Evolutionary conservation across 805 yeast genomes (phyloP).

Genomic region (Barnettozyma sp.): DNA sequence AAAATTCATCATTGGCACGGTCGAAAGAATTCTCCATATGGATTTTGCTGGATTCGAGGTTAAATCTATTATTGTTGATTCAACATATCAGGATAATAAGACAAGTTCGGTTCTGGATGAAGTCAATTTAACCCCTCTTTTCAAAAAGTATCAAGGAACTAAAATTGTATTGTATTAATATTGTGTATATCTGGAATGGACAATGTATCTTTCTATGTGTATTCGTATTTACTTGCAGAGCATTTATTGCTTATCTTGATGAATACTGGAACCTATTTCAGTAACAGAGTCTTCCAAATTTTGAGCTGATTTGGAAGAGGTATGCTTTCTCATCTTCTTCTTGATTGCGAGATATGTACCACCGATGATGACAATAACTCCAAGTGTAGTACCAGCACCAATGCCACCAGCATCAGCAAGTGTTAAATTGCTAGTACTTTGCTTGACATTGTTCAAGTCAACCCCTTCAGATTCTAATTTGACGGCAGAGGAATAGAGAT

Average conservation of each 20-base stretch:
- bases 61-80: conserved; percentile 24
- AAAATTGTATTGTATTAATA: conserved; percentile 22
- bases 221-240: too few species aligned
- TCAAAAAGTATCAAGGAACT: conserved; percentile 22
- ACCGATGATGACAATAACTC: conserved; percentile 32
- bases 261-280: conserved; percentile 1
- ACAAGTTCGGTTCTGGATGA: conserved; percentile 24
- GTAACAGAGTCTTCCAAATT: too few species aligned
- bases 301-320: too few species aligned
- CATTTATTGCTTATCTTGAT: neutral
- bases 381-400: conserved; percentile 42
- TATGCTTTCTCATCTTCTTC: too few species aligned
- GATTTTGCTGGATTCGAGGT: conserved; percentile 17
- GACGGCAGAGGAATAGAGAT: conserved; percentile 27
- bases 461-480: conserved; percentile 27
- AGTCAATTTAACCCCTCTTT: conserved; percentile 17
- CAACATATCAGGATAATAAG: conserved; percentile 24
- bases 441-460: conserved; percentile 20
- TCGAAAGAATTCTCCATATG: conserved; percentile 18
- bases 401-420: conserved; percentile 44
- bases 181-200: too few species aligned
- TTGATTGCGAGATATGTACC: conserved; percentile 20
- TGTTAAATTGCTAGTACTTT: conserved; percentile 14
- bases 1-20: conserved; percentile 23
- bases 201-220: too few species aligned